Conservation (phyloP, 2,329 filamentous ascomycete genomes). For the Aspergillus niger region DNA sequence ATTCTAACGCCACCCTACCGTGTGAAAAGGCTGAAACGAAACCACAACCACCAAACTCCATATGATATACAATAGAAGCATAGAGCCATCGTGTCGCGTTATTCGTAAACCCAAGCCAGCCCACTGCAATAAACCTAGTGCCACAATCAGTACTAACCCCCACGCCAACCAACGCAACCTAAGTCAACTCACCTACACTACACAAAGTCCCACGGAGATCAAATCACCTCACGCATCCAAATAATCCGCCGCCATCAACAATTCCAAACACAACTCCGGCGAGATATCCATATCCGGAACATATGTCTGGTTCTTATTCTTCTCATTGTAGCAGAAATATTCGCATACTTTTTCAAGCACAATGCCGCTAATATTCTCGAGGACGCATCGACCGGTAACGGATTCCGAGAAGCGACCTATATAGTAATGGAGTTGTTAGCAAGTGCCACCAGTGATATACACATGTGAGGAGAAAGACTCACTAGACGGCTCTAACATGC, state of each 20-base stretch:
- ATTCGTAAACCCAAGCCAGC: not conserved
- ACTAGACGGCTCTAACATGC: slow-evolving; percentile 67
- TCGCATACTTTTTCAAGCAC: slow-evolving; percentile 70
- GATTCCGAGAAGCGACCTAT: slow-evolving; percentile 64
- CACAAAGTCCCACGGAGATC: slow-evolving; percentile 7
- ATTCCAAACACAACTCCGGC: slow-evolving; percentile 64
- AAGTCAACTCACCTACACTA: not conserved
- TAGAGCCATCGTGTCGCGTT: not conserved
- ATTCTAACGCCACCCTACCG: not conserved
- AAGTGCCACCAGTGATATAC: not conserved
- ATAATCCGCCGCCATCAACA: slow-evolving; percentile 69
- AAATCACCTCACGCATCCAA: slow-evolving; percentile 49
- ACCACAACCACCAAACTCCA: not conserved
- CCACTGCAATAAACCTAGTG: not conserved
- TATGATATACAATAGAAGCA: not conserved
- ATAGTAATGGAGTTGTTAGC: not conserved
- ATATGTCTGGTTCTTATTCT: slow-evolving; percentile 60
- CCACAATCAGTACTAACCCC: not conserved
- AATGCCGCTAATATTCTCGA: slow-evolving; percentile 64
- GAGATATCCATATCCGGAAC: slow-evolving; percentile 69
- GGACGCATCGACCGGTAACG: slow-evolving; percentile 57
- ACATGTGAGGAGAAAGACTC: slow-evolving; percentile 27
- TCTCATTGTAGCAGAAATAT: slow-evolving; percentile 70
- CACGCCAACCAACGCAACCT: not conserved
- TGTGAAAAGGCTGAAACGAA: not conserved